Percentiles rank a stretch among this genome's conserved stretches.
Conservation (phyloP, 192 early-diverging fungal genomes). For the Backusella tarrabulga region DNA sequence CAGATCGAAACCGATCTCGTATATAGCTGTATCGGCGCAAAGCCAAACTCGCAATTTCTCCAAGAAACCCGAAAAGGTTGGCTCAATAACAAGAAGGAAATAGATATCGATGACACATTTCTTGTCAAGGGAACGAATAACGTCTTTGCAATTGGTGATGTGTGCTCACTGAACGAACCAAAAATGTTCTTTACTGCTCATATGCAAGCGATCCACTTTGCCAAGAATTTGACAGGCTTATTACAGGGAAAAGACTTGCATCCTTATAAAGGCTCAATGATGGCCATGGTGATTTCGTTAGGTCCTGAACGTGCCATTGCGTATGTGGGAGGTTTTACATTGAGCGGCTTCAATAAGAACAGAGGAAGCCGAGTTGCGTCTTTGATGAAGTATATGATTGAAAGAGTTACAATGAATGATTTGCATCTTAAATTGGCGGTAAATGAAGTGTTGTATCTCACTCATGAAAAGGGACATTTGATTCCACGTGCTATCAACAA, state of each 20-base stretch:
- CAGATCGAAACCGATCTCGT: conserved; percentile 13
- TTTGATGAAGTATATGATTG: conserved; percentile 2
- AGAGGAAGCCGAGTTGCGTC: conserved; percentile 5
- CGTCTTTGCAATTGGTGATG: conserved; percentile 14
- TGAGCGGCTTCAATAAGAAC: conserved; percentile 5
- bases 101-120: background rate
- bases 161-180: background rate
- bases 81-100: conserved; percentile 10
- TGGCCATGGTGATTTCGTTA: conserved; percentile 2
- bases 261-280: background rate
- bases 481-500: conserved; percentile 7
- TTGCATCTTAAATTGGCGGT: background rate
- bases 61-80: background rate
- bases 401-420: conserved; percentile 20
- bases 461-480: conserved; percentile 10
- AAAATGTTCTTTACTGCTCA: conserved; percentile 26
- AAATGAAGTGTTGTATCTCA: conserved; percentile 6
- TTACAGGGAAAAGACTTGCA: background rate
- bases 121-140: background rate
- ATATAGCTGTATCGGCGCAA: background rate
- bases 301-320: conserved; percentile 16
- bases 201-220: conserved; percentile 21
- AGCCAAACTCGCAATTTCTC: conserved; percentile 15
- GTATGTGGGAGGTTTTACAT: background rate
- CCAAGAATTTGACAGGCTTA: background rate